phyloP scores from a whole-genome alignment of 2,329 filamentous ascomycete species.

The Alternaria metachromatica region DNA sequence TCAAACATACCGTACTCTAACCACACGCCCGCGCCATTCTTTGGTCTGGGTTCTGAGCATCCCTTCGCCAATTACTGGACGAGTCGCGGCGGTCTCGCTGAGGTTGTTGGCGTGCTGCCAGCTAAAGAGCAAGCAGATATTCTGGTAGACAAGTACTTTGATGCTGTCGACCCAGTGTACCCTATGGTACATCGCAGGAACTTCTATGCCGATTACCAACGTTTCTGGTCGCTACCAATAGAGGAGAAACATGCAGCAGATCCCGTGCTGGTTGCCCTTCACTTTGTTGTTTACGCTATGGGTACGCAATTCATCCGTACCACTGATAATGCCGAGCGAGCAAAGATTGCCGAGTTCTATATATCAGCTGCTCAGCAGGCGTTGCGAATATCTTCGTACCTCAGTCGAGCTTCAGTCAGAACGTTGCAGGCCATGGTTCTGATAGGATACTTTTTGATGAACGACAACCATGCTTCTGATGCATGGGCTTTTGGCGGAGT shows the following conservation, averaged over 20 bases:
- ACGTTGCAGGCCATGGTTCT: slow-evolving; percentile 83
- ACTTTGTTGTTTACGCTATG: slow-evolving; percentile 78
- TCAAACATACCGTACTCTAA: slow-evolving; percentile 76
- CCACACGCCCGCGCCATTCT: slow-evolving; percentile 76
- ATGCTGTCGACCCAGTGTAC: slow-evolving; percentile 77
- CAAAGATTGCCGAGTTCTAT: slow-evolving; percentile 81
- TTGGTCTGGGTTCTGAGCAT: slow-evolving; percentile 80
- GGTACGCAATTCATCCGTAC: slow-evolving; percentile 77
- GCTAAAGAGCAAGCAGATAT: slow-evolving; percentile 79
- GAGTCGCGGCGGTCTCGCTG: slow-evolving; percentile 74
- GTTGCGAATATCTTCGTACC: slow-evolving; percentile 75
- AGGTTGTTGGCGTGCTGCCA: slow-evolving; percentile 77
- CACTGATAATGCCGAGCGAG: slow-evolving; percentile 65
- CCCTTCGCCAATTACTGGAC: slow-evolving; percentile 88
- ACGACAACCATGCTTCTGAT: slow-evolving; percentile 83
- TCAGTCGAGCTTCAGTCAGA: slow-evolving; percentile 74
- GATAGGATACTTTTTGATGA: slow-evolving; percentile 84
- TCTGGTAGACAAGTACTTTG: slow-evolving; percentile 62
- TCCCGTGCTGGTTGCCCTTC: slow-evolving; percentile 72
- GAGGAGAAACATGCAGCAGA: slow-evolving; percentile 68
- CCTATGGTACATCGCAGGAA: slow-evolving; percentile 78
- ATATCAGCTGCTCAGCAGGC: slow-evolving; percentile 81
- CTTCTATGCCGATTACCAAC: slow-evolving; percentile 79
- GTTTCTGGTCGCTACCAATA: slow-evolving; percentile 71
- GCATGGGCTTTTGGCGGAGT: slow-evolving; percentile 84